phyloP scores from a whole-genome alignment of 108 stramenopile genomes.

The Nannochloropsis gaditana region DNA sequence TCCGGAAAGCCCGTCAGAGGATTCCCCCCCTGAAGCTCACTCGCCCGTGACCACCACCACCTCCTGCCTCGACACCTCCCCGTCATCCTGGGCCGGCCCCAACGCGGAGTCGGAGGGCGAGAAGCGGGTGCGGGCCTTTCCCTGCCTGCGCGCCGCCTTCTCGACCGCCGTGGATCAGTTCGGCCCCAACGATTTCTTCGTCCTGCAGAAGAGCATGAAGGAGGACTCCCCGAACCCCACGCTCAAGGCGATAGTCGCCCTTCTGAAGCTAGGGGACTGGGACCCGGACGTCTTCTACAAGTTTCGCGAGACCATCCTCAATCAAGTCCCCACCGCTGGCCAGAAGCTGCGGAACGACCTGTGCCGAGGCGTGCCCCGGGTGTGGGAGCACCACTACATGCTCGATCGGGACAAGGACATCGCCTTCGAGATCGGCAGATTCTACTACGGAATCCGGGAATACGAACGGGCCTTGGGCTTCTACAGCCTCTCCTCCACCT shows the following conservation, averaged over 20 bases:
- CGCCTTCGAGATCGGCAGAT: constrained; percentile 57
- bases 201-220: constrained; percentile 63
- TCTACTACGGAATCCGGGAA: constrained; percentile 62
- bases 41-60: neutral
- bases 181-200: constrained; percentile 67
- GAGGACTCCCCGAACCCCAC: constrained; percentile 57
- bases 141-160: constrained; percentile 56
- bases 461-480: constrained; percentile 57
- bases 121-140: constrained; percentile 48
- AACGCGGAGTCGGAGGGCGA: constrained; percentile 35
- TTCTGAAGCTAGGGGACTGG: constrained; percentile 62
- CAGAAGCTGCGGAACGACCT: constrained; percentile 58
- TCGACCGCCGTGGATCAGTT: constrained; percentile 53
- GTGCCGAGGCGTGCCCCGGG: constrained; percentile 56
- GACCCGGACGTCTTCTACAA: constrained; percentile 68
- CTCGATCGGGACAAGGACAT: constrained; percentile 65
- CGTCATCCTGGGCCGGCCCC: constrained; percentile 36
- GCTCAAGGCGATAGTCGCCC: constrained; percentile 56
- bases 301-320: constrained; percentile 61
- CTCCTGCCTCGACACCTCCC: neutral
- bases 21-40: neutral
- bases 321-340: constrained; percentile 44
- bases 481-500: constrained; percentile 51
- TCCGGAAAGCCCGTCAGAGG: neutral
- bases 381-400: constrained; percentile 63